These are phyloP conservation scores for Apiospora marii DNA, from an alignment of 2,329 filamentous ascomycete genomes.

Conservation along the genomic window DNA sequence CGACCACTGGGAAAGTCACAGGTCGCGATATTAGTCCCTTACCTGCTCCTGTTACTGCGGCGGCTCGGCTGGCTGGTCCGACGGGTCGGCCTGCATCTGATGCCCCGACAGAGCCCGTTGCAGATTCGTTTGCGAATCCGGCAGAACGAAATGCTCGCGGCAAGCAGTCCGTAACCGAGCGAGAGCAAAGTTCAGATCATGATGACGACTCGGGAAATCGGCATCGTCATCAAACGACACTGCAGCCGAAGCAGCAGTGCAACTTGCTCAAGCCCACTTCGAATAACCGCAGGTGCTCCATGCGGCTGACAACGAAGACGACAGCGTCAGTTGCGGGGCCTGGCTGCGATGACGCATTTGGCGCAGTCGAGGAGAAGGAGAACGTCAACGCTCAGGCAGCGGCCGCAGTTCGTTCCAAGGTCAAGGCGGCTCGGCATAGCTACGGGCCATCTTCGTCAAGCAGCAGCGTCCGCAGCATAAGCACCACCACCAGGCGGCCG, in stretches of 20 bases:
- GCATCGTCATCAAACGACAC: background rate
- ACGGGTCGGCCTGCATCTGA: background rate
- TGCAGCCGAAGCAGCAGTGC: background rate
- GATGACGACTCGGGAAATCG: background rate
- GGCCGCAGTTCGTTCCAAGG: background rate
- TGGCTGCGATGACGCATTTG: slow-evolving; percentile 3
- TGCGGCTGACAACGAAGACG: slow-evolving; percentile 7
- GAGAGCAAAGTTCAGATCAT: background rate
- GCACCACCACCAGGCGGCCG: slow-evolving; percentile 4
- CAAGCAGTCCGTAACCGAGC: background rate
- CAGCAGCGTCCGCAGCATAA: slow-evolving; percentile 23
- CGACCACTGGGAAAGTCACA: background rate
- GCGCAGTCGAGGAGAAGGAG: slow-evolving; percentile 35
- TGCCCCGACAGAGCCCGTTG: background rate
- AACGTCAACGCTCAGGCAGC: slow-evolving; percentile 24
- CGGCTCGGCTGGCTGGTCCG: background rate
- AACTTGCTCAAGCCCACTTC: slow-evolving; percentile 13
- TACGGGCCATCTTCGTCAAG: slow-evolving; percentile 15
- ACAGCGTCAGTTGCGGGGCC: slow-evolving; percentile 1
- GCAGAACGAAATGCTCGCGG: background rate
- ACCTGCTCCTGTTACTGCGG: background rate
- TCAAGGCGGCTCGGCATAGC: background rate
- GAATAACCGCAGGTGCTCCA: background rate
- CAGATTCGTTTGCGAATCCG: background rate
- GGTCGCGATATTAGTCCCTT: background rate